These are phyloP conservation scores for Colletotrichum sp. DNA, from an alignment of 2,329 filamentous ascomycete genomes.

Conservation along the genomic window DNA sequence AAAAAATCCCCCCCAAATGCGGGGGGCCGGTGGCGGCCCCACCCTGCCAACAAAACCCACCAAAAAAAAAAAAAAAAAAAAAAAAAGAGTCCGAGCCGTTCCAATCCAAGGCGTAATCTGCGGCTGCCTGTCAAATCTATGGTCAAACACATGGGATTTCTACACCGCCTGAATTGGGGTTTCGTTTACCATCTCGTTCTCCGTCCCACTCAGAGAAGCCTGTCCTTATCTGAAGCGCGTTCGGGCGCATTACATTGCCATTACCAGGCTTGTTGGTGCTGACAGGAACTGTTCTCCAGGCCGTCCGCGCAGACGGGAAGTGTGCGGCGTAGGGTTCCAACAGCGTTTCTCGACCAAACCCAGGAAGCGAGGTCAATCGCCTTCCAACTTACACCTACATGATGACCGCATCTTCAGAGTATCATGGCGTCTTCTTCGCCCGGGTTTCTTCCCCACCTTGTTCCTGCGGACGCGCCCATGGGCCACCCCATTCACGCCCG, in stretches of 20 bases:
- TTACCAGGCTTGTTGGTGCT: slow-evolving; percentile 14
- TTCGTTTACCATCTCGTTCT: neutral
- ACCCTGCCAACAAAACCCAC: neutral
- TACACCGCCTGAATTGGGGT: slow-evolving; percentile 5
- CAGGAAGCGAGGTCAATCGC: slow-evolving; percentile 1
- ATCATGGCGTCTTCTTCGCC: slow-evolving; percentile 10
- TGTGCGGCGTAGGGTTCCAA: neutral
- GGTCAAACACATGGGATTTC: neutral
- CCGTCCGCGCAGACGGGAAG: neutral
- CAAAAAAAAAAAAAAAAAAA: neutral
- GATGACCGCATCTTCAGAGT: slow-evolving; percentile 21
- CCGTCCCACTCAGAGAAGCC: slow-evolving; percentile 9
- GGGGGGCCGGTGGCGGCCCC: no score
- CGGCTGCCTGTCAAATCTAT: neutral
- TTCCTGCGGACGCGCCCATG: neutral
- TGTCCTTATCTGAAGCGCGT: slow-evolving; percentile 17
- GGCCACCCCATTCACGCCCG: slow-evolving; percentile 7
- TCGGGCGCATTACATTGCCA: neutral
- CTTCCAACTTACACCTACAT: slow-evolving; percentile 8
- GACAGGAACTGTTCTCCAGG: neutral
- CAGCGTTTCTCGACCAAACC: neutral
- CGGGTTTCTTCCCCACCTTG: neutral
- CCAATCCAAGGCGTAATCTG: neutral
- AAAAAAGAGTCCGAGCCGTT: slow-evolving; percentile 6
- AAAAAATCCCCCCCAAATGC: no score